Evolutionary conservation across 2,329 filamentous ascomycete species (phyloP).

Genomic region (Calonectria ilicicola): DNA sequence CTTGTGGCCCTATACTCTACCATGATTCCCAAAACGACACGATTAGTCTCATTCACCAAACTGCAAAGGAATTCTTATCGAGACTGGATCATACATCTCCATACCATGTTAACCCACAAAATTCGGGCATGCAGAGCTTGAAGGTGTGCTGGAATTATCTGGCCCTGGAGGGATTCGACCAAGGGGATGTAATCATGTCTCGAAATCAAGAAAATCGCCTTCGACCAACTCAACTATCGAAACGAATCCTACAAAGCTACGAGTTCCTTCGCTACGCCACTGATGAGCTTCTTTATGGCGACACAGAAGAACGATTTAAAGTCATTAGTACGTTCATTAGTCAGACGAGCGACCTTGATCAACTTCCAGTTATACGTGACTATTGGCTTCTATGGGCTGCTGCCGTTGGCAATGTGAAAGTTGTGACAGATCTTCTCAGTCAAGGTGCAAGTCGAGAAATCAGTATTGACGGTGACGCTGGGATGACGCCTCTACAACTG

Average conservation of each 20-base stretch:
- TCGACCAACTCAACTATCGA: neutral
- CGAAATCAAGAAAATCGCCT: neutral
- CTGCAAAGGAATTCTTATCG: neutral
- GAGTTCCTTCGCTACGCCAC: neutral
- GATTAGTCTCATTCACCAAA: neutral
- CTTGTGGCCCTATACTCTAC: neutral
- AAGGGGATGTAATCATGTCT: neutral
- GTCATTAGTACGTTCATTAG: neutral
- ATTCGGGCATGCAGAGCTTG: neutral
- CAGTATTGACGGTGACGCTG: neutral
- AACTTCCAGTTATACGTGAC: neutral
- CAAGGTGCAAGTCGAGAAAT: neutral
- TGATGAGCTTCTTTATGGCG: neutral
- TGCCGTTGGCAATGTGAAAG: neutral
- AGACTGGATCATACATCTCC: neutral
- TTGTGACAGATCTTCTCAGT: neutral
- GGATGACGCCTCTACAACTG: neutral
- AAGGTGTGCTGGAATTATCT: neutral
- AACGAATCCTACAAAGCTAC: neutral
- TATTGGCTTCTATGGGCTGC: neutral
- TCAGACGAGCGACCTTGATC: neutral
- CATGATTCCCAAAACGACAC: neutral
- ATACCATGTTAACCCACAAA: neutral
- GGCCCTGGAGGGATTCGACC: neutral
- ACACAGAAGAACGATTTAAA: neutral